phyloP scores from a whole-genome alignment of 495 filamentous ascomycete species.

The Xeromyces bisporus region DNA sequence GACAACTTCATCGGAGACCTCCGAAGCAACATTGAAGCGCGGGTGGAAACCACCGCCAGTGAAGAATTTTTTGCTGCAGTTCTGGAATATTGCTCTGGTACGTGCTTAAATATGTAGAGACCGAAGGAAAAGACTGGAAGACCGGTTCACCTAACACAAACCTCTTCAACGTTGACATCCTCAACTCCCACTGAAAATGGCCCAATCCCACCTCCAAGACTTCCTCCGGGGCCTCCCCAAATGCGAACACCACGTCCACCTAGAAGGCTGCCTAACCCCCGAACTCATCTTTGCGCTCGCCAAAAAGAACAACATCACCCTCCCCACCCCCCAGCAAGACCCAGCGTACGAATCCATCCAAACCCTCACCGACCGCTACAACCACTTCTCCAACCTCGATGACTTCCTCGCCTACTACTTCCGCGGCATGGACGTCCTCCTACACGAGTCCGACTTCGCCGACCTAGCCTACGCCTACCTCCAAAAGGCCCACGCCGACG shows the following conservation, averaged over 20 bases:
- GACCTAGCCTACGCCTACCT: conserved; percentile 62
- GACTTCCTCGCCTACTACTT: conserved; percentile 71
- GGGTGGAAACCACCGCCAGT: no score
- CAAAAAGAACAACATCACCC: conserved; percentile 38
- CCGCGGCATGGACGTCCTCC: conserved; percentile 52
- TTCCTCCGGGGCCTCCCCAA: conserved; percentile 55
- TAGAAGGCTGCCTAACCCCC: conserved; percentile 55
- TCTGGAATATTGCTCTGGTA: no score
- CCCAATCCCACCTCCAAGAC: conserved; percentile 28
- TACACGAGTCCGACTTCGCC: conserved; percentile 46
- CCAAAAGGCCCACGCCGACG: conserved; percentile 40
- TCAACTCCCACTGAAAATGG: conserved; percentile 11
- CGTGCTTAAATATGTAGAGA: no score
- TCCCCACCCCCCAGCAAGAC: conserved; percentile 34
- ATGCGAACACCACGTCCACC: conserved; percentile 66
- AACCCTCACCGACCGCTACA: conserved; percentile 42
- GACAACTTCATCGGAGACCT: no score
- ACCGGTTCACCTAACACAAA: no score
- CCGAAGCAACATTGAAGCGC: no score
- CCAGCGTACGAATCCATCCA: conserved; percentile 42
- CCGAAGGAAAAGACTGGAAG: no score
- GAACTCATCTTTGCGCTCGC: conserved; percentile 53
- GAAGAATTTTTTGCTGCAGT: no score
- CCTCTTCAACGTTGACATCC: neutral
- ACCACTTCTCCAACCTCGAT: conserved; percentile 49